Evolutionary conservation across 192 early-diverging fungal species (phyloP).

Genomic region (Linnemannia elongata): DNA sequence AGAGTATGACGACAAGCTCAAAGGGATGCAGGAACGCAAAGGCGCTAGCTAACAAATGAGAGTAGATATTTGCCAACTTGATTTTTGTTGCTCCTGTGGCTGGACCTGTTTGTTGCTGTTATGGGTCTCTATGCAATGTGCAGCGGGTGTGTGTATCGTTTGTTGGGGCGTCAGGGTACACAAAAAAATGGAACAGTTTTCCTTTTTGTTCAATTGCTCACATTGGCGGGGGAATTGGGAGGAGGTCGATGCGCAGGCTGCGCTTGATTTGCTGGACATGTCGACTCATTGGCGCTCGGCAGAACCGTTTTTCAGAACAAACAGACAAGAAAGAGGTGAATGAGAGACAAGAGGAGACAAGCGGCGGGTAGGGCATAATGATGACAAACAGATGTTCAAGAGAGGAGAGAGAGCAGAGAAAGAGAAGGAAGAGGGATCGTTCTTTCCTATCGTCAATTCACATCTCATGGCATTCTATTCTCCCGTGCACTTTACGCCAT

Average conservation of each 20-base stretch:
- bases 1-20: neutral
- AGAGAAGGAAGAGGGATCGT: neutral
- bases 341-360: neutral
- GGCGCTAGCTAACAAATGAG: no score
- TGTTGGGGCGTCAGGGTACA: neutral
- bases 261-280: neutral
- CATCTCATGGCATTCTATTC: neutral
- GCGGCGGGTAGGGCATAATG: neutral
- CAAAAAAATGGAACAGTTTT: neutral
- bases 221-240: neutral
- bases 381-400: no score
- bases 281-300: neutral
- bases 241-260: neutral
- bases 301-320: conserved; percentile 10
- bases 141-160: no score
- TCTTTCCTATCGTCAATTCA: neutral
- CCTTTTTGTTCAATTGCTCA: neutral
- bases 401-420: neutral
- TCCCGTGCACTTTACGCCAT: neutral
- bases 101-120: no score
- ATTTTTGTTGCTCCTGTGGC: neutral
- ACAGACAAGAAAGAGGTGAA: neutral
- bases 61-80: neutral
- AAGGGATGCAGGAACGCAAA: neutral
- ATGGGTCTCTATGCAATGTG: no score